phyloP scores from a whole-genome alignment of 768 basidiomycete genomes.

The Tylopilus balloui region DNA sequence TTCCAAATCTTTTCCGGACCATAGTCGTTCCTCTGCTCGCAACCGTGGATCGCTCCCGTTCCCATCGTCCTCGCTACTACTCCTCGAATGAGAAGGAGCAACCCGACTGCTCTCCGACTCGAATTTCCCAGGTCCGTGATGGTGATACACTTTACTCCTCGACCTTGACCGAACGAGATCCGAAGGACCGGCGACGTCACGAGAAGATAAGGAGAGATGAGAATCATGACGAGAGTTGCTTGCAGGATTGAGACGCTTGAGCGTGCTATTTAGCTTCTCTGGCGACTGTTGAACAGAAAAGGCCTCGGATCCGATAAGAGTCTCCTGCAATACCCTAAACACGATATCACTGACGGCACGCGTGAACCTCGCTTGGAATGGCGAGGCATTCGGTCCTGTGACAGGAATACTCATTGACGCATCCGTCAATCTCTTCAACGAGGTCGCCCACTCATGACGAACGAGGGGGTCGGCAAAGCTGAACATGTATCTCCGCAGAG shows the following conservation, averaged over 20 bases:
- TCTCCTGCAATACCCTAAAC: constrained; percentile 82
- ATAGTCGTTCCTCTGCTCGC: constrained; percentile 47
- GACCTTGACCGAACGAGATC: constrained; percentile 63
- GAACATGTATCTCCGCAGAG: constrained; percentile 90
- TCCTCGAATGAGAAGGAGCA: constrained; percentile 23
- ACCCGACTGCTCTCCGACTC: constrained; percentile 47
- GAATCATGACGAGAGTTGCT: constrained; percentile 17
- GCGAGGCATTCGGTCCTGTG: constrained; percentile 30
- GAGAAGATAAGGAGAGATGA: constrained; percentile 25
- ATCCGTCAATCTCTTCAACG: constrained; percentile 65
- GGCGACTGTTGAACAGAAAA: constrained; percentile 18
- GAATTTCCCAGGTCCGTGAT: constrained; percentile 57
- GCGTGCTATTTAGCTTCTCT: constrained; percentile 31
- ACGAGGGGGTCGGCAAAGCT: constrained; percentile 79
- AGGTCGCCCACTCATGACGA: constrained; percentile 68
- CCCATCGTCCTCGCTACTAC: constrained; percentile 31
- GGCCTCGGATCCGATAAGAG: constrained; percentile 50
- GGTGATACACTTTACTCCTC: constrained; percentile 64
- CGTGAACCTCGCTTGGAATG: constrained; percentile 44
- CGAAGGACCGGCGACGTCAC: constrained; percentile 21
- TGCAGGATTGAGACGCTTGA: constrained; percentile 30
- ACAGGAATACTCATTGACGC: constrained; percentile 30
- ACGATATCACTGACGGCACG: constrained; percentile 71
- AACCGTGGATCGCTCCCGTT: constrained; percentile 30
- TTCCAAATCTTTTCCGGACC: constrained; percentile 82